Base-by-base conservation (phyloP, 2,329 filamentous ascomycete species). In the Coniochaeta sp. region DNA sequence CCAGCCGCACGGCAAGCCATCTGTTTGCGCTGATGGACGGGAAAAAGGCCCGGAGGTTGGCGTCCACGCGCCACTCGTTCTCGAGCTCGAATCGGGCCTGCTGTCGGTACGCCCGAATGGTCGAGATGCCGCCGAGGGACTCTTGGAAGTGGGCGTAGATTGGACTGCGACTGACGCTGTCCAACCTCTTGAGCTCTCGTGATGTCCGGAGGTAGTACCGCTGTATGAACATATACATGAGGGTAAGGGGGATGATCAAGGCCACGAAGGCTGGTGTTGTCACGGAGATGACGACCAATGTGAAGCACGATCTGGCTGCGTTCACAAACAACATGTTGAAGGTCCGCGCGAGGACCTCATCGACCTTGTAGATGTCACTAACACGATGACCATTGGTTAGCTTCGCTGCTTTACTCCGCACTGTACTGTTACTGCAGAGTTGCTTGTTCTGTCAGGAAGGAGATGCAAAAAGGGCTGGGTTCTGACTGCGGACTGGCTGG, bases 111-210 rank as follows among this genome's bases (percentile, higher is more conserved):
- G 95, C 96, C 65, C 96, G 89, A 70, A 99, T 98, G 12, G 95
- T 99, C 62, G 90, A 91, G 70, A 97, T 89, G 50, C 95, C 95
- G 63, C 91, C 93, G 11, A 99, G 84, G 1, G 92, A 96, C 76
- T 99, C 96, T 72, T 99, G 95, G 78, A 99, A 99, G 74, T 99
- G 96, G 7, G 95, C 95, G 73, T 93, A 99, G 68, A 99, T 96
- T 28, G 96, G 96, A 73, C 93, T 97, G 68, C 92, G 88, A 72
- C 89, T 96, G 66, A 98, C 89, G 72, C 93, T 97, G 75, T 99
- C 95, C 62, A 99, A 81, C 65, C 95, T 85, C 80, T 99, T 99
- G 65, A 99, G 82, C 77, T 99, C 96, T 64, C 96, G 89, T 62
- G 95, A 99, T 16, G 95, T 97, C 64, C 93, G 86, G 57, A 99